Percentiles rank a stretch among this genome's conserved stretches.
phyloP scores from a whole-genome alignment of 2,329 filamentous ascomycete genomes.

The Botrytis byssoidea region DNA sequence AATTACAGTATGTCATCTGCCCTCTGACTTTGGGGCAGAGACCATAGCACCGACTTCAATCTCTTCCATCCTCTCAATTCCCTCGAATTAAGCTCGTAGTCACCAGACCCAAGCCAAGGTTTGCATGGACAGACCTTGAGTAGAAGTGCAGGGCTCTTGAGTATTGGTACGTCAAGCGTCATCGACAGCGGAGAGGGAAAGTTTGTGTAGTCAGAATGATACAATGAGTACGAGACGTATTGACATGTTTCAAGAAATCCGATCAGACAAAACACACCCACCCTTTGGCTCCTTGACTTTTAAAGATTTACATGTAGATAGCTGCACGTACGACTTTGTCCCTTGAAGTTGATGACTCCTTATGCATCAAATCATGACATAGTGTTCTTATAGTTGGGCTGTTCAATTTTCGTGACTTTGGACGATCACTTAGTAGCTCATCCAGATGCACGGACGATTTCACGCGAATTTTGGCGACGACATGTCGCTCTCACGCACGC shows the following conservation, averaged over 20 bases:
- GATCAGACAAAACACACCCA: background rate
- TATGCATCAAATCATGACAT: background rate
- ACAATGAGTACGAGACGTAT: background rate
- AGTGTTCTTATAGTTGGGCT: background rate
- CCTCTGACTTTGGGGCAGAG: background rate
- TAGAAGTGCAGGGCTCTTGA: too few relatives aligned
- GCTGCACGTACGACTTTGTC: background rate
- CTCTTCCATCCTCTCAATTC: background rate
- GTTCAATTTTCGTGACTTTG: background rate
- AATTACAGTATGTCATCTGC: background rate
- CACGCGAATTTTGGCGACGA: background rate
- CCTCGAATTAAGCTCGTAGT: background rate
- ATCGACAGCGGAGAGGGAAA: conserved; percentile 28
- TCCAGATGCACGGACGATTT: background rate
- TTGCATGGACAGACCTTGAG: too few relatives aligned
- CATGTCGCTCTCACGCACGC: background rate
- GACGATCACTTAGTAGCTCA: background rate
- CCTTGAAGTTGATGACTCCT: fast-evolving
- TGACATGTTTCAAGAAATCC: too few relatives aligned
- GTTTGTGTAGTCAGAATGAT: conserved; percentile 25
- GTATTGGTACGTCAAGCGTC: too few relatives aligned
- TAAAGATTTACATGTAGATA: conserved; percentile 20
- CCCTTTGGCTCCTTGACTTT: background rate
- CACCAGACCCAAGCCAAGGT: too few relatives aligned
- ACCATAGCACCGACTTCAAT: background rate